These are phyloP conservation scores for Schizochytrium sp. DNA, from an alignment of 108 stramenopile species.

Conservation along the genomic window DNA sequence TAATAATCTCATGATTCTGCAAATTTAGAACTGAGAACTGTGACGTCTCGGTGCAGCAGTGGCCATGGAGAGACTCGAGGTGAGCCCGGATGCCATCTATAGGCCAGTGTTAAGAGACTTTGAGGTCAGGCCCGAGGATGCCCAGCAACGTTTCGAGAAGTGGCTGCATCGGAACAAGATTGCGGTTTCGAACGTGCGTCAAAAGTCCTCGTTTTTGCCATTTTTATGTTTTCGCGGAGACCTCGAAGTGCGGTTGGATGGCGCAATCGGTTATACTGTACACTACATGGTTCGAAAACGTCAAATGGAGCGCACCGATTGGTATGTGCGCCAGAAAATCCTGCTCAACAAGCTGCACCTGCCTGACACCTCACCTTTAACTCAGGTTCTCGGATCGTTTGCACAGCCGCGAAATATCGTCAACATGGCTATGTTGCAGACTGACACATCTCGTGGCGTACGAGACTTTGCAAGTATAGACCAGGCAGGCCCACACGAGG, in stretches of 20 bases:
- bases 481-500: neutral
- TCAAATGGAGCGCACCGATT: slow-evolving; percentile 18
- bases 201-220: neutral
- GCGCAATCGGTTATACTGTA: slow-evolving; percentile 16
- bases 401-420: slow-evolving; percentile 7
- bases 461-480: neutral
- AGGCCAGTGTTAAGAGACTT: no score
- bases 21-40: no score
- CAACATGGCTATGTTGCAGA: slow-evolving; percentile 3
- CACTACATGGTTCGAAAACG: neutral
- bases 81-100: no score
- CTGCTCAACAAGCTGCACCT: slow-evolving; percentile 7
- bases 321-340: slow-evolving; percentile 17
- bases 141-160: no score
- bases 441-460: neutral
- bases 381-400: neutral
- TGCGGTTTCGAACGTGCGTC: no score
- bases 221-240: neutral
- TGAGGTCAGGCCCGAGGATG: no score
- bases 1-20: no score
- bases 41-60: no score
- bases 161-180: no score
- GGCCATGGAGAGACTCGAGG: no score
- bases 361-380: neutral
- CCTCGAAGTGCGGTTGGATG: neutral